Percentiles rank a stretch among this genome's conserved stretches.
phyloP scores from a whole-genome alignment of 2,329 filamentous ascomycete species.

The Plenodomus tracheiphilus region DNA sequence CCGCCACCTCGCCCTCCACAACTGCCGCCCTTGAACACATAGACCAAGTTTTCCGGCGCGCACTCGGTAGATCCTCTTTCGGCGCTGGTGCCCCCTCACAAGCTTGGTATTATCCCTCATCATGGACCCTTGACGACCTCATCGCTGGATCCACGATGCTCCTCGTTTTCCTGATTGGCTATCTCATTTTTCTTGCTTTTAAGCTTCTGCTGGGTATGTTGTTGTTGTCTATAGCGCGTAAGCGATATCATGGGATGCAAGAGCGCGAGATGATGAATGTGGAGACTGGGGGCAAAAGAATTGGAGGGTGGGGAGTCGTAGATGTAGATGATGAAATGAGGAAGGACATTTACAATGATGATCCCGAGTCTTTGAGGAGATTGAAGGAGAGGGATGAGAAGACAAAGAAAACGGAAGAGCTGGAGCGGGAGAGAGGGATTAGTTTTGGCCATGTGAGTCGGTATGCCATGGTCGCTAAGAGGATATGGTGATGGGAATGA shows the following conservation, averaged over 20 bases:
- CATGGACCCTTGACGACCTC: constrained; percentile 69
- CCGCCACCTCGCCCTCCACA: constrained; percentile 67
- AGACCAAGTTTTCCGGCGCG: constrained; percentile 75
- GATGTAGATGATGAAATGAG: constrained; percentile 88
- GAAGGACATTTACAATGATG: constrained; percentile 84
- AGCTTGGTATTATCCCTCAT: constrained; percentile 29
- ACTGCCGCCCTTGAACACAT: constrained; percentile 78
- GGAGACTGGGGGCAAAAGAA: constrained; percentile 71
- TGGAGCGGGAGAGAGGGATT: constrained; percentile 53
- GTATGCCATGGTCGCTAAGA: constrained; percentile 95
- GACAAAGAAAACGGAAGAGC: constrained; percentile 62
- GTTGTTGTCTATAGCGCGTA: constrained; percentile 76
- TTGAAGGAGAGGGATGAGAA: constrained; percentile 65
- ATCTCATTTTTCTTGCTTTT: constrained; percentile 77
- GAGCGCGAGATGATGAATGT: constrained; percentile 59
- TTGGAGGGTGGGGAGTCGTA: constrained; percentile 81
- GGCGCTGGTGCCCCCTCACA: constrained; percentile 37
- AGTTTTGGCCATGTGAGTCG: constrained; percentile 70
- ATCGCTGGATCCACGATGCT: constrained; percentile 82
- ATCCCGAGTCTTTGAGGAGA: constrained; percentile 68
- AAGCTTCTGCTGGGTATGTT: constrained; percentile 90
- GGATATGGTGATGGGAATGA: constrained; percentile 74
- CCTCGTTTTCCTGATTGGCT: constrained; percentile 81
- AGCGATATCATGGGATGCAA: constrained; percentile 82
- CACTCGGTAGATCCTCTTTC: constrained; percentile 74